Percentiles rank a stretch among this genome's conserved stretches.
phyloP scores from a whole-genome alignment of 2,329 filamentous ascomycete genomes.

The Colletotrichum echinochloae region DNA sequence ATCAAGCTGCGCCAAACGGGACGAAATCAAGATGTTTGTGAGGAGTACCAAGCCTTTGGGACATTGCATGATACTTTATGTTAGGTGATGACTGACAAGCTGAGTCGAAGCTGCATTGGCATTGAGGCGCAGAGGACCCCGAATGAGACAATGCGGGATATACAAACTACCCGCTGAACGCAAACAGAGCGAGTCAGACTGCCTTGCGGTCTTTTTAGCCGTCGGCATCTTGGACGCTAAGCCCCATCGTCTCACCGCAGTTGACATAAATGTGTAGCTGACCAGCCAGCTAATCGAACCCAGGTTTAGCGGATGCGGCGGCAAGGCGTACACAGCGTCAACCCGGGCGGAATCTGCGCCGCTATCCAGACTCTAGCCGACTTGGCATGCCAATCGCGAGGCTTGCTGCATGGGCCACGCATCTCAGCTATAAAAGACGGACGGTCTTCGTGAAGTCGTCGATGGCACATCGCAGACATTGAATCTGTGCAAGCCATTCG shows the following conservation, averaged over 20 bases:
- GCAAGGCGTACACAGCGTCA: background rate
- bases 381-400: slow-evolving; percentile 10
- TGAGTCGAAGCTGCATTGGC: background rate
- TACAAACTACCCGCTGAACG: background rate
- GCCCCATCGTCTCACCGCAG: background rate
- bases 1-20: background rate
- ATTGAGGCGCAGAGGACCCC: slow-evolving; percentile 11
- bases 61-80: background rate
- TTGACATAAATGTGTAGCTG: background rate
- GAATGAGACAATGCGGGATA: background rate
- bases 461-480: background rate
- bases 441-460: too few relatives aligned
- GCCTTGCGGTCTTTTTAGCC: slow-evolving; percentile 11
- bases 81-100: background rate
- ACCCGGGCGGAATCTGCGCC: slow-evolving; percentile 16
- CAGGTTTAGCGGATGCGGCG: slow-evolving; percentile 6
- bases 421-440: background rate
- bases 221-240: slow-evolving; percentile 9
- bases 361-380: slow-evolving; percentile 1
- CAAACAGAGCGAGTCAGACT: slow-evolving; percentile 25
- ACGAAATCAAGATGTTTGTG: background rate
- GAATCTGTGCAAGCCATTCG: too few relatives aligned
- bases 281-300: slow-evolving; percentile 11
- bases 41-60: background rate
- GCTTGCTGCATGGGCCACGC: background rate